Percentiles rank a stretch among this genome's conserved stretches.
Conservation (phyloP, 768 basidiomycete species). For the Podaxis mareebaensis region DNA sequence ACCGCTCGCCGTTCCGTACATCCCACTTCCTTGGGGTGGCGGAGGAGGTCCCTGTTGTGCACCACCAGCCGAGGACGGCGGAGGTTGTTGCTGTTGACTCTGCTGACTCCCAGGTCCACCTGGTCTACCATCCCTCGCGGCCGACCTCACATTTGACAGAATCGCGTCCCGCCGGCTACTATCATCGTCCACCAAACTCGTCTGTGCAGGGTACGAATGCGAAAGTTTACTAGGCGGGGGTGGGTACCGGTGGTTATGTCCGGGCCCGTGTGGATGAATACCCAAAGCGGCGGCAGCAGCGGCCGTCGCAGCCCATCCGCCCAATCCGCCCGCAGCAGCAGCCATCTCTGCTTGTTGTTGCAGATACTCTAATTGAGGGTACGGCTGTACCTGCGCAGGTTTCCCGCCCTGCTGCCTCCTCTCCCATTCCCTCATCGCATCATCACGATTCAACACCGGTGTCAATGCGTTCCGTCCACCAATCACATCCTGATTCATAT, state of each 20-base stretch:
- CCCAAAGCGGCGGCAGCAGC: slow-evolving; percentile 14
- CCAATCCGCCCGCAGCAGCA: slow-evolving; percentile 51
- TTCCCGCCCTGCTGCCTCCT: slow-evolving; percentile 73
- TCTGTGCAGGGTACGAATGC: slow-evolving; percentile 66
- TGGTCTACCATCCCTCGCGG: slow-evolving; percentile 49
- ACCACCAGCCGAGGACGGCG: neutral
- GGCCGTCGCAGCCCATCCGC: slow-evolving; percentile 13
- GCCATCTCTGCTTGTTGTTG: slow-evolving; percentile 92
- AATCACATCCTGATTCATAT: slow-evolving; percentile 85
- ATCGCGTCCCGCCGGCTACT: slow-evolving; percentile 66
- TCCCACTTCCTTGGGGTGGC: slow-evolving; percentile 23
- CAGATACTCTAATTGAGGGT: slow-evolving; percentile 88
- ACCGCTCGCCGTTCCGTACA: slow-evolving; percentile 45
- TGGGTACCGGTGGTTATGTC: slow-evolving; percentile 48
- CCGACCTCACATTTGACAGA: slow-evolving; percentile 74
- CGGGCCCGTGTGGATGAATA: slow-evolving; percentile 52
- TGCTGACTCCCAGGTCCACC: slow-evolving; percentile 18
- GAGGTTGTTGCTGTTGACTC: slow-evolving; percentile 12
- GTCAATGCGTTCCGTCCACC: slow-evolving; percentile 82
- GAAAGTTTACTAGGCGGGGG: slow-evolving; percentile 66
- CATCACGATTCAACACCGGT: slow-evolving; percentile 92
- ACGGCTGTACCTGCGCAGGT: slow-evolving; percentile 68
- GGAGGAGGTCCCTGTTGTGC: slow-evolving; percentile 6
- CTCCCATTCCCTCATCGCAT: slow-evolving; percentile 96
- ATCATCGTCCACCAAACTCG: slow-evolving; percentile 69